Evolutionary conservation across 495 filamentous ascomycete genomes (phyloP), one percentile per base, ranked within the genome.

Genomic region (Sordaria brevicollis): DNA sequence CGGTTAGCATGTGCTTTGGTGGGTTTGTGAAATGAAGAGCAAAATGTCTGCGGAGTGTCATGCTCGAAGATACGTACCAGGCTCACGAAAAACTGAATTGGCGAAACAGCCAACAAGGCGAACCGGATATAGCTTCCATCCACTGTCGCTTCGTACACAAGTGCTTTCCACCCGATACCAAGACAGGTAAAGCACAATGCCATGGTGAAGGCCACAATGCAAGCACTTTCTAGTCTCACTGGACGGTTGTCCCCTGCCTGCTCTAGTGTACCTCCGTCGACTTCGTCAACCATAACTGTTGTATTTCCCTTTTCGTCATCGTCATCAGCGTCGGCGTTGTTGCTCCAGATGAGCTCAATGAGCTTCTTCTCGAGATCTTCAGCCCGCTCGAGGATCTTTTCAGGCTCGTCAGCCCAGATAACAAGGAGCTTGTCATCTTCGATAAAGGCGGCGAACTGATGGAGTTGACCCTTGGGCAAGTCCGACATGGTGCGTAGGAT

Each of bases 391-490:
- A 89, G 72, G 11, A 89, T 74, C 39, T 85, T 80, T 71, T 83
- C 81, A 0, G 88, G 87, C 34, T 88, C 84, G 69, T 91, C 89
- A 62, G 88, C 89, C 89, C 89, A 91, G n/a, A 90, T 87, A 15
- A 90, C 80, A 19, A 91, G 74, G 5, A 89, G 78, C 34, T 80
- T 78, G n/a, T 77, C 76, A 68, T 88, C 83, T 65, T 84, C 80
- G 65, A 90, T 86, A 73, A 91, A 90, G 35, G 89, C 89, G n/a
- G 87, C 89, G 70, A 88, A 89, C 65, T 91, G 89, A 74, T 90
- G 86, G 73, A 88, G 88, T 75, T 89, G 84, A 66, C 86, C 87
- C 17, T 77, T 75, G 3, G 86, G 85, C 2, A 91, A 79, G 41
- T 85, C 82, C 5, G 74, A 73, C 70, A 90, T 83, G 62, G 80